Base-by-base conservation (phyloP, 1,139 yeast genomes). In the Sugiyamaella novakii region DNA sequence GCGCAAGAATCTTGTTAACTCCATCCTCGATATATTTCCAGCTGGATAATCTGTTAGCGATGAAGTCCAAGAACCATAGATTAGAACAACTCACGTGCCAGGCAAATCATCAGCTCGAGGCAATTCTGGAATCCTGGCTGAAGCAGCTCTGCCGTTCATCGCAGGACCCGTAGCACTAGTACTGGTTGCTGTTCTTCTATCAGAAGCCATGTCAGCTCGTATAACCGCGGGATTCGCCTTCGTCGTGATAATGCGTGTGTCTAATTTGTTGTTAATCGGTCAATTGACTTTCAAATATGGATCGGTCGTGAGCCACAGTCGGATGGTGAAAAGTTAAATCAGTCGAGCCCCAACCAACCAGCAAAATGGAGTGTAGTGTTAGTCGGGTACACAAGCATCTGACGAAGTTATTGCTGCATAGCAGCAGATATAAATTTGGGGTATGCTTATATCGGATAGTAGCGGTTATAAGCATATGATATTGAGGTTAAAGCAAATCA, bases 11-110 rank as follows among this genome's bases (percentile, higher is more conserved):
- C 52, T 61, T 59, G 51, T 70, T 68, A 33, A 71, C 65, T 18
- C 75, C 75, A 33, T 62, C 57, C 43, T 66, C 62, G 47, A 71
- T 69, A 54, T 62, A 68, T 33, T 63, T 57, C 75, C 75, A 71
- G 19, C 69, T 66, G 46, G 27, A 4, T 6, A 42, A 17, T 19
- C 21, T 27, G 43, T 35, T 21, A 19, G 29, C 24, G 11, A 35
- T n/a, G n/a, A n/a, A n/a, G n/a, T n/a, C n/a, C n/a, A n/a, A n/a
- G n/a, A n/a, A n/a, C n/a, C n/a, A n/a, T n/a, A n/a, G n/a, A n/a
- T n/a, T n/a, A n/a, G n/a, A n/a, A n/a, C n/a, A n/a, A n/a, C 63
- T 19, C 56, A 60, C 64, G 64, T 62, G 18, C 57, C 56, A n/a
- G 53, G 53, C 47, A 62, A 52, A 35, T 59, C 55, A 25, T 57